Base-by-base conservation (phyloP, 345 rosid genomes). In the Eucalyptus albens region DNA sequence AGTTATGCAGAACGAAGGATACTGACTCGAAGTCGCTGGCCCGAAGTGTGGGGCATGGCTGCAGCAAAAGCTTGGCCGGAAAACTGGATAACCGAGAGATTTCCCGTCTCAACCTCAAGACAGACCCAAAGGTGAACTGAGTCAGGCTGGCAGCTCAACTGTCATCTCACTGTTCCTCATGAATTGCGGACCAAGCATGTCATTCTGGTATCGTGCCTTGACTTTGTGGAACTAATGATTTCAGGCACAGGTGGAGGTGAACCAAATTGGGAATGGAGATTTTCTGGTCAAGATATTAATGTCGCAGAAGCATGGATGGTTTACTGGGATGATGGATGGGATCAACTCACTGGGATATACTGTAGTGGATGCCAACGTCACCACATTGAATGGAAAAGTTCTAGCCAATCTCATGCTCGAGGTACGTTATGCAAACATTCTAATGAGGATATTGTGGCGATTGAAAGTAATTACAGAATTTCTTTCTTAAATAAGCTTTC, bases 311-410 rank as follows among this genome's bases (percentile, higher is more conserved):
- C 90, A 56, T 81, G 96, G 95, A 88, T 96, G 97, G 60, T 96
- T 98, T 88, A 89, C 92, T 51, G 95, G 91, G 90, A 83, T 95
- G 93, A 91, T 97, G 92, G 96, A 98, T 87, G 92, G 89, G 85
- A 88, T 97, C 50, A 65, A 92, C 86, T 93, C 95, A 72, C 88
- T 91, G 77, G 97, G 95, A 87, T 94, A 96, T 89, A 92, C 90
- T 83, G 94, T 96, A 47, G 91, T 94, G 31, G 94, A 97, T 91
- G 99, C 95, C 83, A 98, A 95, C 90, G 91, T 98, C 86, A 95
- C 96, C 59, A 95, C 96, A 51, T 92, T 91, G 15, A 49, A 93
- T 86, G 93, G 93, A 69, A 94, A 81, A 87, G 96, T 92, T 89
- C 92, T 94, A 85, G 93, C 93, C 89, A 89, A 93, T 92, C 93